Evolutionary conservation across 2,329 filamentous ascomycete genomes (phyloP).

Genomic region (Aspergillus tamarii): DNA sequence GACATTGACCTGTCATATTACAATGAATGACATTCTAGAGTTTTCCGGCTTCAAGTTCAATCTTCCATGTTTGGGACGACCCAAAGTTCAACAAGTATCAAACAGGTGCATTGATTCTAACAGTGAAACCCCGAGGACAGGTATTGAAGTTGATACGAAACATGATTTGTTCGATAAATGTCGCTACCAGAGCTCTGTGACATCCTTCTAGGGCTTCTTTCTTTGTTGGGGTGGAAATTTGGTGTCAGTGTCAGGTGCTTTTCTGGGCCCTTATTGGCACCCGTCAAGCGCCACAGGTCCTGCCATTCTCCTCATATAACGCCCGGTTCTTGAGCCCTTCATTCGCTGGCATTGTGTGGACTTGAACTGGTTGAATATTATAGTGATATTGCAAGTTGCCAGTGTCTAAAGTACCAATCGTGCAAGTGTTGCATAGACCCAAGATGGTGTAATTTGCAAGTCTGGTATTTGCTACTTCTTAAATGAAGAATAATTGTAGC

Average conservation of each 20-base stretch:
- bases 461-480: not conserved
- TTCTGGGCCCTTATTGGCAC: not conserved
- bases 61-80: no score
- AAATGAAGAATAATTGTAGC: not conserved
- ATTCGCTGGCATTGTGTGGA: not conserved
- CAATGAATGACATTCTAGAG: not conserved
- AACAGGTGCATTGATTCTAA: not conserved
- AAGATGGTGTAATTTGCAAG: not conserved
- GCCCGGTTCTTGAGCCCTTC: not conserved
- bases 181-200: not conserved
- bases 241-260: not conserved
- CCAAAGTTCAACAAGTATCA: not conserved
- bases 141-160: not conserved
- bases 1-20: not conserved
- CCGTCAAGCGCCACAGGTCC: not conserved
- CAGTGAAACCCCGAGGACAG: not conserved
- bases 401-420: not conserved
- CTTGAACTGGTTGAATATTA: not conserved
- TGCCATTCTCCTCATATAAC: not conserved
- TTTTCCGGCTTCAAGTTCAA: not conserved
- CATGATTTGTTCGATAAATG: not conserved
- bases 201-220: not conserved
- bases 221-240: slow-evolving; percentile 1
- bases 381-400: not conserved
- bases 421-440: no score